Evolutionary conservation across 805 yeast genomes (phyloP).

Genomic region (Metschnikowia baotianmanensis): DNA sequence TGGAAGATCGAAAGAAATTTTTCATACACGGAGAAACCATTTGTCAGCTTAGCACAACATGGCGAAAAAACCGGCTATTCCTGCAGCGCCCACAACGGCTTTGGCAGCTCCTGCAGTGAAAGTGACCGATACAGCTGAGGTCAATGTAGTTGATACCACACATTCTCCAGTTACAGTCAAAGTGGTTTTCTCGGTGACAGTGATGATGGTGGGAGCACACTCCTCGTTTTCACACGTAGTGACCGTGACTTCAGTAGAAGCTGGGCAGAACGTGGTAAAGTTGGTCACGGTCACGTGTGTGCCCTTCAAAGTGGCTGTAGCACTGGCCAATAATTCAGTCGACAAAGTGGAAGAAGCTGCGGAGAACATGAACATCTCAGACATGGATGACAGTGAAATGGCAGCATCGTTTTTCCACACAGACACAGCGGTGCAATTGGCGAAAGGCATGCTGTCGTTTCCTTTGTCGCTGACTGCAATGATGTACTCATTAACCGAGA

Average conservation of each 20-base stretch:
- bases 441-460: conserved; percentile 6
- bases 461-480: conserved; percentile 2
- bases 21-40: no score
- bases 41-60: neutral
- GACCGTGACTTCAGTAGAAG: conserved; percentile 30
- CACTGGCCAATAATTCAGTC: neutral
- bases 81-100: conserved; percentile 25
- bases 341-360: neutral
- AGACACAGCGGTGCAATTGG: conserved; percentile 5
- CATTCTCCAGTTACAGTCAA: conserved; percentile 33
- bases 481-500: conserved; percentile 3
- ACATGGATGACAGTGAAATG: conserved; percentile 8
- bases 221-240: conserved; percentile 29
- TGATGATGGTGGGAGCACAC: conserved; percentile 27
- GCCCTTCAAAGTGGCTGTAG: neutral
- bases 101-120: conserved; percentile 37
- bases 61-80: conserved; percentile 12
- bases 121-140: conserved; percentile 24
- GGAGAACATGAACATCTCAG: neutral
- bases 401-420: conserved; percentile 18
- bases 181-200: conserved; percentile 31
- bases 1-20: no score
- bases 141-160: conserved; percentile 25
- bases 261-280: neutral
- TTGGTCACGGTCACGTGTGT: conserved; percentile 3